Base-by-base conservation (phyloP, 2,329 filamentous ascomycete species). In the Blastomyces emzantsi region DNA sequence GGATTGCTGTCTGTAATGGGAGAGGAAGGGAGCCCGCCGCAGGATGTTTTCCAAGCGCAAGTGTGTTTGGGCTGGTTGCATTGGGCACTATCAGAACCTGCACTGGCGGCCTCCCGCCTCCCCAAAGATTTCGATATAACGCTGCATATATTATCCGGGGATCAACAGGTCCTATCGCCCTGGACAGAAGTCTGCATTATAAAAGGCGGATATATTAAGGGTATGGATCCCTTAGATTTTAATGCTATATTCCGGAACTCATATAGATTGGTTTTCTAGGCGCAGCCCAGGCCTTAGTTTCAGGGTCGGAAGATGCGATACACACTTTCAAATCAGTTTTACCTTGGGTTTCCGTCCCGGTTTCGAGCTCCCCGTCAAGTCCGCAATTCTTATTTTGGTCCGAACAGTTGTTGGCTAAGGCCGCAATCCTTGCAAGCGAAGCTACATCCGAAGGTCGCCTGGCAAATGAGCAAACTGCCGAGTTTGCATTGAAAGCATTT, bases 11-110 rank as follows among this genome's bases (percentile, higher is more conserved):
- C 75, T 52, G 83, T 81, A 19, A 84, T 89, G 68, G 85, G 87
- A 7, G 79, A 80, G 62, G 87, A 87, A 69, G 76, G 79, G 15
- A 76, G 75, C 15, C 73, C 77, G 13, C 74, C 72, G n/a, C 80
- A 85, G 70, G 85, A 87, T 71, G 75, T 79, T 11, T 82, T 93
- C 69, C 91, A 96, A 75, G 92, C 91, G 41, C 87, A 86, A 65
- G 87, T 94, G 61, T 94, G 90, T 74, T 75, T 93, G 55, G 92
- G 87, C 62, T 95, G 92, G 89, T 81, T 96, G 70, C 86, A 95
- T 72, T 96, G 90, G 85, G 84, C 86, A 9, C 76, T 88, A 62
- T 86, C 85, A 43, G 88, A 95, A 69, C 89, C 89, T 67, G 79
- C 78, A 0, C 74, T 85, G 52, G 87, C 88, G 47, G 76, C 84